Percentiles rank a stretch among this genome's conserved stretches.
Conservation (phyloP, 139 green algal genomes). For the Astrephomene gubernaculifera region DNA sequence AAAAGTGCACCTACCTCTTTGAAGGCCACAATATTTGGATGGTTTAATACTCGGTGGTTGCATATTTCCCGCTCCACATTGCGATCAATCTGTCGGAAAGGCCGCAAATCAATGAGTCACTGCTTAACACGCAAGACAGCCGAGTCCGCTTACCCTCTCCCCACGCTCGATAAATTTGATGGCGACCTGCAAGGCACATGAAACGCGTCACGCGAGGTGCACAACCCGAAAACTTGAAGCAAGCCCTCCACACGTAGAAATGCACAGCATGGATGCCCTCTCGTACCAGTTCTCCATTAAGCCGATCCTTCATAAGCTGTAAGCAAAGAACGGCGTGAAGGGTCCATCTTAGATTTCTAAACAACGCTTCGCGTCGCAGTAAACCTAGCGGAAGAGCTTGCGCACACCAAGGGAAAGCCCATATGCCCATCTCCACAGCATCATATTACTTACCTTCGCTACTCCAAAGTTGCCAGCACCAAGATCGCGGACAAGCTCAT, state of each 20-base stretch:
- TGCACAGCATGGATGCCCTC: no score
- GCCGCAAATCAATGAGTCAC: background rate
- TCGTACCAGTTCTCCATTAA: constrained; percentile 54
- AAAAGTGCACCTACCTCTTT: constrained; percentile 73
- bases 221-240: no score
- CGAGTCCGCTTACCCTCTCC: constrained; percentile 47
- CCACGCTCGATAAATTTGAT: constrained; percentile 76
- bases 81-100: constrained; percentile 90
- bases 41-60: constrained; percentile 93
- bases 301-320: constrained; percentile 60
- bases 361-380: no score
- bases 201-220: background rate
- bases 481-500: constrained; percentile 72
- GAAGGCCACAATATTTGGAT: constrained; percentile 99
- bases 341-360: no score
- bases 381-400: no score
- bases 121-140: background rate
- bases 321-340: no score
- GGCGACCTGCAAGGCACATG: constrained; percentile 53
- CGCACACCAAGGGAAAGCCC: no score
- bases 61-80: constrained; percentile 99
- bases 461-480: constrained; percentile 96
- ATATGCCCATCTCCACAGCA: no score
- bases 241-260: no score
- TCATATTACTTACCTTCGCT: constrained; percentile 75